Conservation (phyloP, 2,329 filamentous ascomycete genomes). For the Cercospora nicotianae region DNA sequence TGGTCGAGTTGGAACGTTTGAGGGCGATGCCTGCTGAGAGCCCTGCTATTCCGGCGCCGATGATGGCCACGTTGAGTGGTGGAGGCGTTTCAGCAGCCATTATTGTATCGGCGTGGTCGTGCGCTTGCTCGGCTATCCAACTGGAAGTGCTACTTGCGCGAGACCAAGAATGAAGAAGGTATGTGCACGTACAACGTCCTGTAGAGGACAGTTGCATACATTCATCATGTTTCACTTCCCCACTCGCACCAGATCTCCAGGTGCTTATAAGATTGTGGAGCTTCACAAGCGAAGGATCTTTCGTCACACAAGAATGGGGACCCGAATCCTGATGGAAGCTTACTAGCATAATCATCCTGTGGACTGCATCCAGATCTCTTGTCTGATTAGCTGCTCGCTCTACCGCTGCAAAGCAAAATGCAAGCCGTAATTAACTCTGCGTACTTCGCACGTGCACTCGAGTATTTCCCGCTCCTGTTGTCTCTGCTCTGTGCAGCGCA, state of each 20-base stretch:
- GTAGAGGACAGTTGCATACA: too few species aligned
- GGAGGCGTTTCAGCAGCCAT: background rate
- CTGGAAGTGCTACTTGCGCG: background rate
- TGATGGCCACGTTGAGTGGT: conserved; percentile 21
- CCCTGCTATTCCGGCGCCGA: conserved; percentile 34
- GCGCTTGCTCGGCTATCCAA: background rate
- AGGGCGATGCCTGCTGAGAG: conserved; percentile 27
- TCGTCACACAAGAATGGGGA: background rate
- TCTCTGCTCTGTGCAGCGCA: too few species aligned
- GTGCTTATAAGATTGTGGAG: background rate
- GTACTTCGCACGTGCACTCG: too few species aligned
- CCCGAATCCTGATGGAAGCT: background rate
- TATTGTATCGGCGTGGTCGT: background rate
- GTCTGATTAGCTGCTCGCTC: too few species aligned
- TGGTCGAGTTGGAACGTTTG: conserved; percentile 20
- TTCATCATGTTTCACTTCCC: too few species aligned
- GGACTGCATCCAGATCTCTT: background rate
- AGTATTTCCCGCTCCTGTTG: too few species aligned
- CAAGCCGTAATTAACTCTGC: too few species aligned
- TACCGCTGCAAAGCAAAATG: too few species aligned
- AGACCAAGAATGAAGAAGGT: background rate
- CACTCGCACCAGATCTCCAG: background rate
- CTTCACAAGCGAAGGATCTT: background rate
- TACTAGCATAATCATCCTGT: background rate
- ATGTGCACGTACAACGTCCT: background rate